Evolutionary conservation across 1,284 basidiomycete genomes (phyloP), one percentile per base, ranked within the genome.

Genomic region (Apiotrichum akiyoshidainum): DNA sequence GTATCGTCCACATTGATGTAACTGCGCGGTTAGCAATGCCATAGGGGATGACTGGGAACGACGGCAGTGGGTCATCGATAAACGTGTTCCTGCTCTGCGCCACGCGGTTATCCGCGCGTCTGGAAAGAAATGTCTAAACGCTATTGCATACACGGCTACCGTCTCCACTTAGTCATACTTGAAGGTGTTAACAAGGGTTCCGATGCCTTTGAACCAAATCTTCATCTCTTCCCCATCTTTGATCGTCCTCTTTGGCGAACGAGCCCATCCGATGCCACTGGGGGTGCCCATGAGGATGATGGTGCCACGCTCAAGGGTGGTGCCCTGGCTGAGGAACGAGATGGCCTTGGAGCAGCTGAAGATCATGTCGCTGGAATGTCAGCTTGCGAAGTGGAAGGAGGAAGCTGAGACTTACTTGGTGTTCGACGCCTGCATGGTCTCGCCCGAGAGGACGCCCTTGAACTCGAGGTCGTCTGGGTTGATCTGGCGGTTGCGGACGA

Each of bases 291-390:
- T 92, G 66, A 89, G 82, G 67, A 93, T 88, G 62, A 92, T 80
- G 0, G 86, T 85, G 0, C 92, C 92, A 0, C 88, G 84, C 63
- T 86, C 83, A 22, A 96, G 84, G 0, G 92, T 94, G 3, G 91
- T 91, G 0, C 87, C 90, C 70, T 91, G 86, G 1, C 89, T 91
- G 37, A 93, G 83, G 80, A 86, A 88, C 0, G 89, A 81, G 55
- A 80, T 67, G 54, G 79, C 75, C 49, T 74, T 71, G n/a, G 73
- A 72, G 19, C 78, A 69, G 17, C 71, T 68, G 57, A 80, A 80
- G 65, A 79, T 79, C 41, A 79, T 63, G 58, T 79, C 78, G 55
- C 75, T 78, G 56, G 47, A 6, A 11, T 22, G 52, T 54, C 42
- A 59, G 52, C 48, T 17, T 10, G 22, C 5, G n/a, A 13, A 33